These are phyloP conservation scores for Oropetium thomaeum DNA, from an alignment of 176 grass and related monocot genomes.

Conservation along the genomic window DNA sequence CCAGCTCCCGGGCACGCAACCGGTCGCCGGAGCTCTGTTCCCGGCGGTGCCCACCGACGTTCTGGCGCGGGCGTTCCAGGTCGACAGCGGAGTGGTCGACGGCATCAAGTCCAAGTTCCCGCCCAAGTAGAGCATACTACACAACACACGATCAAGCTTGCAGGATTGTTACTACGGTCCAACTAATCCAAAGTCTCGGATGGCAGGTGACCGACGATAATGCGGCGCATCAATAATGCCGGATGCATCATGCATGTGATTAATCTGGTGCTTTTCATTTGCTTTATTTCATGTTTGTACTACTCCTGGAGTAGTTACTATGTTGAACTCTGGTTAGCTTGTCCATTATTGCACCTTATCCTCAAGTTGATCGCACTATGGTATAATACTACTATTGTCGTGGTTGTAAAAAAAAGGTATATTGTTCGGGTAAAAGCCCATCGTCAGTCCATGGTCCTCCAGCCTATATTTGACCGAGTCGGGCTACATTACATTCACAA, in stretches of 20 bases:
- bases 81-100: conserved; percentile 32
- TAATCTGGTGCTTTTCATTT: not conserved
- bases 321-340: too few relatives aligned
- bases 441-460: too few relatives aligned
- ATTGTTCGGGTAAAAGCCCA: too few relatives aligned
- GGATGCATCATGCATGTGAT: too few relatives aligned
- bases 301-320: too few relatives aligned
- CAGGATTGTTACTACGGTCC: too few relatives aligned
- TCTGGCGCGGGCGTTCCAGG: conserved; percentile 53
- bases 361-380: too few relatives aligned
- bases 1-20: conserved; percentile 57
- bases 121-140: conserved; percentile 32
- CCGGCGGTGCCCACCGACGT: conserved; percentile 45
- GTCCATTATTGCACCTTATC: too few relatives aligned
- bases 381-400: too few relatives aligned
- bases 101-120: conserved; percentile 51
- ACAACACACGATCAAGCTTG: too few relatives aligned
- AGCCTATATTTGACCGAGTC: too few relatives aligned
- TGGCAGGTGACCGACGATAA: not conserved
- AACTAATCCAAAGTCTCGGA: not conserved
- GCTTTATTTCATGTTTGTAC: not conserved
- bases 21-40: conserved; percentile 42
- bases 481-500: not conserved
- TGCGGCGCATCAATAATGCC: not conserved
- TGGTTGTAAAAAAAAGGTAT: too few relatives aligned